Percentiles rank a stretch among this genome's conserved stretches.
Conservation (phyloP, 2,329 filamentous ascomycete species). For the Teratosphaeriaceae sp. region DNA sequence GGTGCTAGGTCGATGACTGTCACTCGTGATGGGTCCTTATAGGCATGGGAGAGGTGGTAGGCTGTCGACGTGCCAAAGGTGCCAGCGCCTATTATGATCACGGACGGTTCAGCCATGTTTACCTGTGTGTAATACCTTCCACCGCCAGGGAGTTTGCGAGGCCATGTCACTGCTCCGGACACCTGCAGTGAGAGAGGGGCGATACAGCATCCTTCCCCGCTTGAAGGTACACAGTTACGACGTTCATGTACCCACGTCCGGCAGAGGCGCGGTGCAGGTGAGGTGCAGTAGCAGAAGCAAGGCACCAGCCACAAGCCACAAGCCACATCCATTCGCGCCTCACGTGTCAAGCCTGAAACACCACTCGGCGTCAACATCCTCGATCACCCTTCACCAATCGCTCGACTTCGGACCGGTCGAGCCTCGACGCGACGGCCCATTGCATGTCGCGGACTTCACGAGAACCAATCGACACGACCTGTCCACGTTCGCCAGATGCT, state of each 20-base stretch:
- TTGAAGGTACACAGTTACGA: no score
- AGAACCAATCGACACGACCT: background rate
- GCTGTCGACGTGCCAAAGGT: slow-evolving; percentile 61
- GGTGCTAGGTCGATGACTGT: slow-evolving; percentile 53
- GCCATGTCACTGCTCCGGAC: no score
- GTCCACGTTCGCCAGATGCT: slow-evolving; percentile 1
- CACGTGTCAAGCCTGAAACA: slow-evolving; percentile 4
- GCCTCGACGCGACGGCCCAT: slow-evolving; percentile 2
- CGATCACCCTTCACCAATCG: slow-evolving; percentile 3
- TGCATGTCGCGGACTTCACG: background rate
- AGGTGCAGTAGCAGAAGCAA: background rate
- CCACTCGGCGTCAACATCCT: slow-evolving; percentile 1
- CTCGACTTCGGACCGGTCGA: background rate
- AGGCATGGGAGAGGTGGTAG: slow-evolving; percentile 51
- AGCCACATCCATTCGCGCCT: no score
- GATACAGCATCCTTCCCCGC: no score
- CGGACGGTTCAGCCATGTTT: no score
- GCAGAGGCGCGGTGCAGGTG: no score
- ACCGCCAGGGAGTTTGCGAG: no score
- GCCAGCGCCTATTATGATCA: slow-evolving; percentile 56
- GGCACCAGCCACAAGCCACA: slow-evolving; percentile 2
- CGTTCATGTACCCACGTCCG: no score
- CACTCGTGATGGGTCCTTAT: slow-evolving; percentile 42
- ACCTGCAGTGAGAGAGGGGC: no score
- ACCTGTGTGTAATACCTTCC: no score